Conservation (phyloP, 768 basidiomycete species). For the Cystobasidium onofrii region DNA sequence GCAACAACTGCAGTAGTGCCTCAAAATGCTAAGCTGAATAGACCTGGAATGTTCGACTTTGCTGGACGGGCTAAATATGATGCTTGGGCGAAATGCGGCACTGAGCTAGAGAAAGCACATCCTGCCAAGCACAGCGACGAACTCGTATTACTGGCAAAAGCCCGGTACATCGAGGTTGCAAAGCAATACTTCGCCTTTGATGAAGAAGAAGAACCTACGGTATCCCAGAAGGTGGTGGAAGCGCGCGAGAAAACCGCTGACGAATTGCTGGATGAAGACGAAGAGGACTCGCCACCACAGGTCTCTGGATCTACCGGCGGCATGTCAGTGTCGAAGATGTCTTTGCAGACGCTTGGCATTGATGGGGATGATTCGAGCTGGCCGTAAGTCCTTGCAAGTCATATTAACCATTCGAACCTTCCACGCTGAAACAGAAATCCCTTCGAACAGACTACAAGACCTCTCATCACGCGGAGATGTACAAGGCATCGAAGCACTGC, state of each 20-base stretch:
- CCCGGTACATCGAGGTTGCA: constrained; percentile 11
- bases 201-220: not conserved
- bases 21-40: not conserved
- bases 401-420: not conserved
- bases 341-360: not conserved
- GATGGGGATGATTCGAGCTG: not conserved
- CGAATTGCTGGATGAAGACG: constrained; percentile 25
- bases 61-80: constrained; percentile 25
- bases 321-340: constrained; percentile 16
- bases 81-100: constrained; percentile 6
- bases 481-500: not conserved
- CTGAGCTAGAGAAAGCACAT: not conserved
- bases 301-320: not conserved
- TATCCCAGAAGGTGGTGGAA: not conserved
- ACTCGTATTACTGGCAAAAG: not conserved
- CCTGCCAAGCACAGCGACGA: not conserved
- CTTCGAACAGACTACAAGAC: not conserved
- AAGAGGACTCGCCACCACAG: not conserved
- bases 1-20: not conserved
- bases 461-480: not conserved
- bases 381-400: not conserved
- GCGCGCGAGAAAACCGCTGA: constrained; percentile 9
- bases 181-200: not conserved
- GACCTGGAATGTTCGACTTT: constrained; percentile 28
- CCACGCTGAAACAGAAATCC: not conserved